Evolutionary conservation across 768 basidiomycete genomes (phyloP).

Genomic region (Russula vinacea): DNA sequence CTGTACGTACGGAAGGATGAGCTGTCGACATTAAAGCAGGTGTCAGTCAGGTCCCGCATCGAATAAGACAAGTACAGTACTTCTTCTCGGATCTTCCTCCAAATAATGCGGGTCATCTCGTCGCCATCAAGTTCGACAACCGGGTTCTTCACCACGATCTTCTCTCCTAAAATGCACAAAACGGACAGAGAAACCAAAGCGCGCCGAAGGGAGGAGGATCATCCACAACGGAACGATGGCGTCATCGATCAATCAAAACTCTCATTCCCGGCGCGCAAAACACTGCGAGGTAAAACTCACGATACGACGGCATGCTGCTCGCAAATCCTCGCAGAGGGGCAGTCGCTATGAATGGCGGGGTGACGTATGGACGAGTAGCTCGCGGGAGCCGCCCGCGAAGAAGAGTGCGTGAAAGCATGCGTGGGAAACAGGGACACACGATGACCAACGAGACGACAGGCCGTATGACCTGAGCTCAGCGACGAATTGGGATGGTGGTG

Average conservation of each 20-base stretch:
- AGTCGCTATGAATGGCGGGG: conserved; percentile 9
- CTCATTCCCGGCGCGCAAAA: not conserved
- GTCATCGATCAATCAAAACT: not conserved
- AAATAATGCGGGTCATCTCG: conserved; percentile 99
- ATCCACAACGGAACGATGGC: not conserved
- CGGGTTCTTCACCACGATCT: conserved; percentile 82
- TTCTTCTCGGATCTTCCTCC: conserved; percentile 97
- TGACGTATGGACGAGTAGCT: conserved; percentile 3
- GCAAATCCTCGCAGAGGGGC: conserved; percentile 23
- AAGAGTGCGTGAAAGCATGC: conserved; percentile 23
- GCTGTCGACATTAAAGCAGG: conserved; percentile 43
- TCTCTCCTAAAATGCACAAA: conserved; percentile 34
- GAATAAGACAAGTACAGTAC: conserved; percentile 44
- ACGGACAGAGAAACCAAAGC: not conserved
- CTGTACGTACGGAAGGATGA: conserved; percentile 92
- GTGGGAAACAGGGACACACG: conserved; percentile 8
- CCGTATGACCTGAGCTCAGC: not conserved
- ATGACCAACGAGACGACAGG: not conserved
- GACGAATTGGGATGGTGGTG: conserved; percentile 4
- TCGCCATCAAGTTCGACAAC: conserved; percentile 96
- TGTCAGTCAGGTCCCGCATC: not conserved
- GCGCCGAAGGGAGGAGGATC: too few relatives aligned
- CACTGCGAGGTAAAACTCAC: conserved; percentile 19
- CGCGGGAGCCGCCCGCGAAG: conserved; percentile 19
- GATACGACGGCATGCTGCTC: conserved; percentile 18